These are phyloP conservation scores for Nicotiana noctiflora DNA, from an alignment of 257 asterid genomes.

Conservation along the genomic window DNA sequence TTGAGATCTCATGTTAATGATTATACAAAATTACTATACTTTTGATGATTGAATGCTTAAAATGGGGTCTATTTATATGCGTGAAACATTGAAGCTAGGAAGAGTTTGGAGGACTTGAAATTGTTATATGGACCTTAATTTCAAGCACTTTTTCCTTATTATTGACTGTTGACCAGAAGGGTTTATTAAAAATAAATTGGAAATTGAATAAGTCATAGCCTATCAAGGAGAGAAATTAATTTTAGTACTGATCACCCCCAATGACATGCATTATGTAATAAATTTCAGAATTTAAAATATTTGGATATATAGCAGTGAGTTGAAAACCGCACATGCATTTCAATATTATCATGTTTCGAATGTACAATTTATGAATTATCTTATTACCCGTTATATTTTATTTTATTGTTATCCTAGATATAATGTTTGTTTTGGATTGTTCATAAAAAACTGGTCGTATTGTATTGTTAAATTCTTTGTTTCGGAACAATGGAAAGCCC, in stretches of 20 bases:
- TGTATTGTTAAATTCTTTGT: no score
- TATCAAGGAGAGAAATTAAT: background rate
- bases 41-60: background rate
- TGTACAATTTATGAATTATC: no score
- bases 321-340: no score
- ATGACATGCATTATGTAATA: background rate
- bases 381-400: background rate
- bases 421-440: no score
- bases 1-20: constrained; percentile 1
- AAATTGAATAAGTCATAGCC: constrained; percentile 1
- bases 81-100: background rate
- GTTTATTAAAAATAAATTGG: background rate
- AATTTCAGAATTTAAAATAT: background rate
- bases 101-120: background rate
- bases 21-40: background rate
- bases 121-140: background rate
- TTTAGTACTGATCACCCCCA: background rate
- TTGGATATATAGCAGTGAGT: no score
- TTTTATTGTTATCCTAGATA: no score
- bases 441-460: no score
- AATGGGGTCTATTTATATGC: background rate
- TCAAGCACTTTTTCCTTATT: background rate
- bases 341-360: no score
- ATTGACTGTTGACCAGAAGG: background rate
- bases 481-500: no score